Evolutionary conservation across 1,139 yeast species (phyloP).

Genomic region (Barnettozyma hawaiiensis): DNA sequence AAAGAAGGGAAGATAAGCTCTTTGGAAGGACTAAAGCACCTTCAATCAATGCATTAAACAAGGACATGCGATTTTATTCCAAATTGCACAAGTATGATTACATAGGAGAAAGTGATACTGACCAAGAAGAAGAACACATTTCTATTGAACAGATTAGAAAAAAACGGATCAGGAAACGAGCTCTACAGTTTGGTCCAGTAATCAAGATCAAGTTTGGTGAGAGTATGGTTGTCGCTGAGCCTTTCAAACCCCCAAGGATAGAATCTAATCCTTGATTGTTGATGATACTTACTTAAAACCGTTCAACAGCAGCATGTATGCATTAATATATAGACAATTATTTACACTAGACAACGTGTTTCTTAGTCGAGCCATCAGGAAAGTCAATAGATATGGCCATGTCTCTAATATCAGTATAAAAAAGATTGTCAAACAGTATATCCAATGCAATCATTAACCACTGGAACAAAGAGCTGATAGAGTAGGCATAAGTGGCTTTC

Average conservation of each 20-base stretch:
- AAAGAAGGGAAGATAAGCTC: slow-evolving; percentile 25
- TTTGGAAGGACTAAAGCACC: slow-evolving; percentile 12
- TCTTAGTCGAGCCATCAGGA: slow-evolving; percentile 6
- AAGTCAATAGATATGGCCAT: slow-evolving; percentile 4
- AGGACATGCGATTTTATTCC: slow-evolving; percentile 18
- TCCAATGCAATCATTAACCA: slow-evolving; percentile 14
- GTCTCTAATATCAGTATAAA: slow-evolving; percentile 9
- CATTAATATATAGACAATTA: neutral
- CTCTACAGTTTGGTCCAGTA: slow-evolving; percentile 20
- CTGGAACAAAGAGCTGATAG: slow-evolving; percentile 16
- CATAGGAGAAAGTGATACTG: slow-evolving; percentile 25
- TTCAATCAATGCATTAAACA: slow-evolving; percentile 3
- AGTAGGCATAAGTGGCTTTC: slow-evolving; percentile 11
- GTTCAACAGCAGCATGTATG: neutral
- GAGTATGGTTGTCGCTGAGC: slow-evolving; percentile 21
- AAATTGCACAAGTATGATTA: slow-evolving; percentile 17
- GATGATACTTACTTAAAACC: neutral
- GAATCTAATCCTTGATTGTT: slow-evolving; percentile 3
- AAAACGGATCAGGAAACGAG: slow-evolving; percentile 13
- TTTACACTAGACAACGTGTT: slow-evolving; percentile 2
- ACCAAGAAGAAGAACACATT: slow-evolving; percentile 21
- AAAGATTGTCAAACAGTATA: slow-evolving; percentile 11
- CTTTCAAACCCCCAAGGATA: slow-evolving; percentile 21
- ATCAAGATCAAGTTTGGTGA: slow-evolving; percentile 22
- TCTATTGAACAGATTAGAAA: slow-evolving; percentile 16